These are phyloP conservation scores for Blastocystis sp. DNA, from an alignment of 352 stramenopile species.

Conservation along the genomic window DNA sequence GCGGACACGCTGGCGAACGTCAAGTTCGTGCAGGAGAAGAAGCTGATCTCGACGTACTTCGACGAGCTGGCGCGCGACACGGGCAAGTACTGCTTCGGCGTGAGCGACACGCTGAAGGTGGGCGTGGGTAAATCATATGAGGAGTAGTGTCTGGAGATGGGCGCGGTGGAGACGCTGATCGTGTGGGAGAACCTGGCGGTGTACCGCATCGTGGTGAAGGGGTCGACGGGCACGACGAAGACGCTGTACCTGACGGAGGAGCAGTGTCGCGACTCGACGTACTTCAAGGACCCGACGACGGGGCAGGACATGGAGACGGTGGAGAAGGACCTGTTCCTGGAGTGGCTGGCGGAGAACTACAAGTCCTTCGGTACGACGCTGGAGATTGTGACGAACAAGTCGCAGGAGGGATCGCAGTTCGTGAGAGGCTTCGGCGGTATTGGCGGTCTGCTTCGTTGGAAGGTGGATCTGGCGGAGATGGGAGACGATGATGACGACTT, in stretches of 20 bases:
- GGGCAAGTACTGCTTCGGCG: constrained; percentile 98
- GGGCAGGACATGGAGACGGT: constrained; percentile 92
- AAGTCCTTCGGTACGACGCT: constrained; percentile 95
- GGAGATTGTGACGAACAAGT: constrained; percentile 96
- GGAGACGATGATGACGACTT: constrained; percentile 78
- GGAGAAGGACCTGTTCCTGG: constrained; percentile 91
- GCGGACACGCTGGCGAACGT: constrained; percentile 94
- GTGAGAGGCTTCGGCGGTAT: constrained; percentile 98
- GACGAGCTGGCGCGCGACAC: constrained; percentile 97
- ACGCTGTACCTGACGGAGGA: constrained; percentile 81
- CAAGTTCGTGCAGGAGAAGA: constrained; percentile 99
- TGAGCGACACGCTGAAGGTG: constrained; percentile 94
- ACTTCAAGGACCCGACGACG: constrained; percentile 90
- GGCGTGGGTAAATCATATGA: neutral
- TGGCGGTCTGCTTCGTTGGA: constrained; percentile 94
- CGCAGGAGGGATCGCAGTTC: constrained; percentile 96
- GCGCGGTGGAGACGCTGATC: constrained; percentile 97
- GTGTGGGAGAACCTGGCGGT: constrained; percentile 97
- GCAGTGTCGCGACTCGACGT: constrained; percentile 83
- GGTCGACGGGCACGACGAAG: constrained; percentile 85
- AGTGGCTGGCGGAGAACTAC: constrained; percentile 99
- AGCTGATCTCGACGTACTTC: constrained; percentile 97
- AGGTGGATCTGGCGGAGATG: constrained; percentile 96
- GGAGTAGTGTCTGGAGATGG: constrained; percentile 83
- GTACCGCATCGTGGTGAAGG: constrained; percentile 87